Conservation (phyloP, 225 moss, liverwort and hornwort species). For the Pseudisothecium myosuroides region DNA sequence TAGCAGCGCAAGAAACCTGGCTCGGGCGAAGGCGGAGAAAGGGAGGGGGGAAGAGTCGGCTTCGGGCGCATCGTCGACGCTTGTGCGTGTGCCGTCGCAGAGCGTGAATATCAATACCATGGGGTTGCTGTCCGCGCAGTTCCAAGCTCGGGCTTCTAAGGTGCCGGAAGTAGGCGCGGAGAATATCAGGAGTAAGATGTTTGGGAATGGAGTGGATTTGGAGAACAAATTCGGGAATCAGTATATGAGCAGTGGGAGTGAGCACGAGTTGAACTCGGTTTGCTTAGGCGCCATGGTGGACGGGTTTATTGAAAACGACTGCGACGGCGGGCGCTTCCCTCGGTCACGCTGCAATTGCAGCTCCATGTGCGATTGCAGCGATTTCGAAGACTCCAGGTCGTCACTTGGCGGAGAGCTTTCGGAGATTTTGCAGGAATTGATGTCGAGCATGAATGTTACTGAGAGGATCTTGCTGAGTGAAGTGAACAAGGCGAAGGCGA, state of each 20-base stretch:
- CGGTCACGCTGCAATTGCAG: slow-evolving; percentile 65
- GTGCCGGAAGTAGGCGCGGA: slow-evolving; percentile 2
- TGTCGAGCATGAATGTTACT: background rate
- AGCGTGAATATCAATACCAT: background rate
- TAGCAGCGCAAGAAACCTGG: slow-evolving; percentile 14
- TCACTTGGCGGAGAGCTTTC: slow-evolving; percentile 53
- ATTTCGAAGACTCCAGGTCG: slow-evolving; percentile 48
- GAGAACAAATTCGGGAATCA: slow-evolving; percentile 11
- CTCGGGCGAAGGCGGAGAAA: slow-evolving; percentile 19
- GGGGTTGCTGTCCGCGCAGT: slow-evolving; percentile 23
- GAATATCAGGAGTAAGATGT: background rate
- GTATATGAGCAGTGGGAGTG: slow-evolving; percentile 67
- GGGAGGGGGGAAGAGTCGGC: slow-evolving; percentile 22
- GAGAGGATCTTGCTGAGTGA: slow-evolving; percentile 43
- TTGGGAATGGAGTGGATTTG: slow-evolving; percentile 8
- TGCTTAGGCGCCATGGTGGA: slow-evolving; percentile 82
- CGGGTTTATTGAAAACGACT: slow-evolving; percentile 58
- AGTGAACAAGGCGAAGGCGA: slow-evolving; percentile 18
- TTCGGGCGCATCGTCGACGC: background rate
- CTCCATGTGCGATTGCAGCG: slow-evolving; percentile 14
- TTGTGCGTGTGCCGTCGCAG: slow-evolving; percentile 22
- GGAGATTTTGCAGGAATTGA: slow-evolving; percentile 44
- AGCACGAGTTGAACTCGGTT: slow-evolving; percentile 74
- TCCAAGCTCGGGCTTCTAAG: background rate
- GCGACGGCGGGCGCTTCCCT: slow-evolving; percentile 24